Evolutionary conservation across 2,329 filamentous ascomycete genomes (phyloP).

Genomic region (Fusarium miscanthi): DNA sequence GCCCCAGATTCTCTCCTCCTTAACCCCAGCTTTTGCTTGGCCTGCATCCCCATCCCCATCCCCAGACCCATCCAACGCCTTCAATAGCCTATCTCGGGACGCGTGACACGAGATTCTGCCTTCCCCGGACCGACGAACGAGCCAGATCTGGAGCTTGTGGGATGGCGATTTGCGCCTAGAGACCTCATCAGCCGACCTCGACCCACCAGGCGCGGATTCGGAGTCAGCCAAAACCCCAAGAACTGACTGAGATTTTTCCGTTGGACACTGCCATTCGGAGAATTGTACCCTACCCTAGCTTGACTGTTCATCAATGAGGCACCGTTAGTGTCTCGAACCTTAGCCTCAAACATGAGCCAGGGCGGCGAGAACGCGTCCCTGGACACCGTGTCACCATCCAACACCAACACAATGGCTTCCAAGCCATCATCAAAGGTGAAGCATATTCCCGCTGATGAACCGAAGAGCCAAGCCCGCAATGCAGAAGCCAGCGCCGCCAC

Average conservation of each 20-base stretch:
- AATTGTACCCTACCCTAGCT: neutral
- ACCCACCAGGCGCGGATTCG: neutral
- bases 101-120: neutral
- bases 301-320: neutral
- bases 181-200: constrained; percentile 12
- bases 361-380: constrained; percentile 8
- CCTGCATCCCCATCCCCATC: constrained; percentile 4
- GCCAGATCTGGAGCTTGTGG: neutral
- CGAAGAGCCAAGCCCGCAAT: neutral
- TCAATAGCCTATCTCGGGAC: neutral
- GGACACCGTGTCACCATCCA: constrained; percentile 12
- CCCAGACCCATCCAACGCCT: constrained; percentile 9
- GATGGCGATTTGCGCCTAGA: constrained; percentile 9
- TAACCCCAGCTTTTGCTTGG: constrained; percentile 35
- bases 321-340: constrained; percentile 1
- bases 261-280: neutral
- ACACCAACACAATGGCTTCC: constrained; percentile 3
- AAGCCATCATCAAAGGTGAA: neutral
- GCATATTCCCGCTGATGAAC: neutral
- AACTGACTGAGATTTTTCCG: neutral
- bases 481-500: constrained; percentile 51
- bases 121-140: constrained; percentile 24
- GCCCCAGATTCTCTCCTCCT: constrained; percentile 31
- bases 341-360: constrained; percentile 9
- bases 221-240: neutral